Conservation (phyloP, 805 yeast genomes). For the Torulaspora microellipsoides region DNA sequence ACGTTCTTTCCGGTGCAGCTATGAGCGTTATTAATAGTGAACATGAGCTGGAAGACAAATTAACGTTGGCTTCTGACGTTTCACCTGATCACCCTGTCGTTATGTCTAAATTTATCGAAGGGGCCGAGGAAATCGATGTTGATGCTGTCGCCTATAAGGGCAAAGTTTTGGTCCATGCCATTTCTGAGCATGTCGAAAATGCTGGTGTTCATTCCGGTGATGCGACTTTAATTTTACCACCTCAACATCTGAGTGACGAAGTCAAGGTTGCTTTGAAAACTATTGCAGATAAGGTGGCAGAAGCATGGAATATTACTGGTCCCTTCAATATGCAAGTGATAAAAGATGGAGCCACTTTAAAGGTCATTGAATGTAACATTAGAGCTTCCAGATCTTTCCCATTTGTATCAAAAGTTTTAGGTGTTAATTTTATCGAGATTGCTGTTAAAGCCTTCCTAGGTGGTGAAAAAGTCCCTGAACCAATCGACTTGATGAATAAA, state of each 20-base stretch:
- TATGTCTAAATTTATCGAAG: slow-evolving; percentile 90
- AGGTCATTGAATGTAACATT: slow-evolving; percentile 97
- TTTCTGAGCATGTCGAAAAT: slow-evolving; percentile 95
- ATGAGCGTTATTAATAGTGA: slow-evolving; percentile 87
- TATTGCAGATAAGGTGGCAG: slow-evolving; percentile 89
- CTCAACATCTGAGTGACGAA: slow-evolving; percentile 66
- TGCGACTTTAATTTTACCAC: slow-evolving; percentile 93
- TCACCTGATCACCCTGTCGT: slow-evolving; percentile 97
- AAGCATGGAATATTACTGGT: slow-evolving; percentile 93
- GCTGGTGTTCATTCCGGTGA: slow-evolving; percentile 99
- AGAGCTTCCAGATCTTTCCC: slow-evolving; percentile 99
- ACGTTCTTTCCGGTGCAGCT: slow-evolving; percentile 97
- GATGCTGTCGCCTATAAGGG: slow-evolving; percentile 95
- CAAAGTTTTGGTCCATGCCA: slow-evolving; percentile 84
- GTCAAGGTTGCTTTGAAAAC: slow-evolving; percentile 71
- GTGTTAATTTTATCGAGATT: slow-evolving; percentile 89
- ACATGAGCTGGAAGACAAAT: slow-evolving; percentile 73
- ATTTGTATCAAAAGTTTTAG: slow-evolving; percentile 94
- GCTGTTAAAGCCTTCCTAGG: slow-evolving; percentile 84
- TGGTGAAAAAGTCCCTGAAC: slow-evolving; percentile 63
- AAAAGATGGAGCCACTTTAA: slow-evolving; percentile 66
- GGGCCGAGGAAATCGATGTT: slow-evolving; percentile 95
- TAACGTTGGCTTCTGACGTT: slow-evolving; percentile 84
- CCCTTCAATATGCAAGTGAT: slow-evolving; percentile 98
- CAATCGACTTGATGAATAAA: slow-evolving; percentile 69